These are phyloP conservation scores for Neurospora sp. DNA, from an alignment of 495 filamentous ascomycete species.

Conservation along the genomic window DNA sequence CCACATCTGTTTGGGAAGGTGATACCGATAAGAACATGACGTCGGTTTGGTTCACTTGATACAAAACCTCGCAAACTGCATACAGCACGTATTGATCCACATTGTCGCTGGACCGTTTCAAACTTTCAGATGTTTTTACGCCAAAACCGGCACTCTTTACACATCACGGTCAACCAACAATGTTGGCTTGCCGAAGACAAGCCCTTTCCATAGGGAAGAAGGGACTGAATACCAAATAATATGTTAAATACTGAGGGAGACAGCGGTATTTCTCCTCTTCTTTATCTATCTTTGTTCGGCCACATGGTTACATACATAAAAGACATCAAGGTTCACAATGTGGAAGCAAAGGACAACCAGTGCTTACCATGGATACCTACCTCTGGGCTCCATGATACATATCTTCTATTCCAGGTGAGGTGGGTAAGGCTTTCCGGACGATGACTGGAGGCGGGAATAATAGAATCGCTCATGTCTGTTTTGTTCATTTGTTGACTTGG, in stretches of 20 bases:
- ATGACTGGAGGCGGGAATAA: background rate
- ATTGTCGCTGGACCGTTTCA: background rate
- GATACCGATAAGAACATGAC: conserved; percentile 13
- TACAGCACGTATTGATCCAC: background rate
- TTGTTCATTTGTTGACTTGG: background rate
- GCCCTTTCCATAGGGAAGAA: background rate
- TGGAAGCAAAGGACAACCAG: background rate
- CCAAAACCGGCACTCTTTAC: background rate
- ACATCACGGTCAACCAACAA: background rate
- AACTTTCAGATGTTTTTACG: background rate
- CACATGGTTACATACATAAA: background rate
- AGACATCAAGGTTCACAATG: background rate
- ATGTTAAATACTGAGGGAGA: background rate
- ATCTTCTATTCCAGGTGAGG: background rate
- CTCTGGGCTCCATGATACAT: too few species aligned
- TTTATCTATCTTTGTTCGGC: background rate
- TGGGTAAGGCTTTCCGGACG: background rate
- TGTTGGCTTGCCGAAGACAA: background rate
- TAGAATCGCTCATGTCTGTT: background rate
- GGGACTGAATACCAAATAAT: background rate
- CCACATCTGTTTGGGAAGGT: conserved; percentile 1
- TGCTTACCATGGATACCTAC: background rate
- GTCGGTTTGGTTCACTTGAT: conserved; percentile 5
- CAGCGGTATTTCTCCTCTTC: background rate
- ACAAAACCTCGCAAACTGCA: conserved; percentile 3